Evolutionary conservation across 805 yeast genomes (phyloP).

Genomic region (Metschnikowia aberdeeniae): DNA sequence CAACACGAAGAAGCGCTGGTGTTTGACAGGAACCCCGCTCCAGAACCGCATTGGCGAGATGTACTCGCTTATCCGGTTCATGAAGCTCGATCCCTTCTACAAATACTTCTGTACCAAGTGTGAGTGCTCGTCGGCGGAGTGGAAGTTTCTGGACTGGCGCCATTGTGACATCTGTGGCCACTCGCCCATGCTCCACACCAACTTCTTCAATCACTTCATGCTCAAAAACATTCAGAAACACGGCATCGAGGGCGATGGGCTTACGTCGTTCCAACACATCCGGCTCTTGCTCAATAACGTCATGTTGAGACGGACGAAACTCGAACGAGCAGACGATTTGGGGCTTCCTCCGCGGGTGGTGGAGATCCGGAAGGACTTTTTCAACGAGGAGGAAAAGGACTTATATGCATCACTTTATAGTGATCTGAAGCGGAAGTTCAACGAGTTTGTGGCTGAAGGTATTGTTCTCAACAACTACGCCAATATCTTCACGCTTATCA

Average conservation of each 20-base stretch:
- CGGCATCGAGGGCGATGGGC: conserved; percentile 81
- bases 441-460: conserved; percentile 92
- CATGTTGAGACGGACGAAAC: conserved; percentile 91
- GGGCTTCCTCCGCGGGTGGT: conserved; percentile 97
- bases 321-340: conserved; percentile 94
- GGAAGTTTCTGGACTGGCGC: conserved; percentile 82
- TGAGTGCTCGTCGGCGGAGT: conserved; percentile 73
- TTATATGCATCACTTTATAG: conserved; percentile 82
- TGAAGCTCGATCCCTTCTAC: conserved; percentile 81
- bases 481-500: conserved; percentile 90
- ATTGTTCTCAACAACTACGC: conserved; percentile 96
- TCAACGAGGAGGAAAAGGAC: conserved; percentile 94
- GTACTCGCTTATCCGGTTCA: conserved; percentile 83
- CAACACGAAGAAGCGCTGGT: conserved; percentile 74
- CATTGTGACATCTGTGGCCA: conserved; percentile 87
- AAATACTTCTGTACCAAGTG: conserved; percentile 92
- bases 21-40: conserved; percentile 93
- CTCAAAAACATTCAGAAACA: conserved; percentile 86
- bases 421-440: conserved; percentile 82
- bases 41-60: conserved; percentile 96
- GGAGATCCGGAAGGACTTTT: conserved; percentile 78
- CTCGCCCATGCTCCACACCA: conserved; percentile 91
- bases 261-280: conserved; percentile 70
- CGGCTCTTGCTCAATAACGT: conserved; percentile 70
- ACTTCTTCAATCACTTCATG: conserved; percentile 93